phyloP scores from a whole-genome alignment of 306 rosid genomes.

The Alnus rubra region DNA sequence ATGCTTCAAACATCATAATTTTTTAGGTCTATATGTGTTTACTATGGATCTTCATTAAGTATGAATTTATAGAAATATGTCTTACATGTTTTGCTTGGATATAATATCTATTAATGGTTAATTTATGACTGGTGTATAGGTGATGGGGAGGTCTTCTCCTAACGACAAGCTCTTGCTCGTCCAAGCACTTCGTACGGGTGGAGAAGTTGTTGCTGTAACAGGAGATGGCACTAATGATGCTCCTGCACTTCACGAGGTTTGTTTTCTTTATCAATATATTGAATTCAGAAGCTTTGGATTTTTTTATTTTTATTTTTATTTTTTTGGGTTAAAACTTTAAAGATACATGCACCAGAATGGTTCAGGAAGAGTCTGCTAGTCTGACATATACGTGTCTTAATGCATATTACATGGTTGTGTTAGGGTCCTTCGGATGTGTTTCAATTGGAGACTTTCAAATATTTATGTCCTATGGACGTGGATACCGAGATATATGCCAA shows the following conservation, averaged over 20 bases:
- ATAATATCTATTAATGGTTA: constrained; percentile 15
- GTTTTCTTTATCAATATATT: constrained; percentile 37
- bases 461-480: neutral
- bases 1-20: constrained; percentile 28
- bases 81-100: constrained; percentile 1
- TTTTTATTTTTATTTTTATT: neutral
- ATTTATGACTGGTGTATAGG: constrained; percentile 47
- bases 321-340: constrained; percentile 1
- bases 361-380: constrained; percentile 4
- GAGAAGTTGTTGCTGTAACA: constrained; percentile 96
- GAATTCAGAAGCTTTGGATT: neutral
- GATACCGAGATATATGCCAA: neutral
- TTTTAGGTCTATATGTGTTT: constrained; percentile 18
- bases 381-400: constrained; percentile 3
- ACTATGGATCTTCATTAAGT: constrained; percentile 22
- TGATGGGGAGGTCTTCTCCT: constrained; percentile 99
- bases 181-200: constrained; percentile 90
- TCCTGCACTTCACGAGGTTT: constrained; percentile 97
- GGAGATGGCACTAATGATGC: constrained; percentile 99
- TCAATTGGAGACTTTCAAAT: neutral
- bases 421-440: constrained; percentile 19
- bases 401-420: neutral
- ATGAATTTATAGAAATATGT: constrained; percentile 7
- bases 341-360: neutral
- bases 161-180: constrained; percentile 97